Base-by-base conservation (phyloP, 2,329 filamentous ascomycete genomes). In the Hyphodiscus sp. region DNA sequence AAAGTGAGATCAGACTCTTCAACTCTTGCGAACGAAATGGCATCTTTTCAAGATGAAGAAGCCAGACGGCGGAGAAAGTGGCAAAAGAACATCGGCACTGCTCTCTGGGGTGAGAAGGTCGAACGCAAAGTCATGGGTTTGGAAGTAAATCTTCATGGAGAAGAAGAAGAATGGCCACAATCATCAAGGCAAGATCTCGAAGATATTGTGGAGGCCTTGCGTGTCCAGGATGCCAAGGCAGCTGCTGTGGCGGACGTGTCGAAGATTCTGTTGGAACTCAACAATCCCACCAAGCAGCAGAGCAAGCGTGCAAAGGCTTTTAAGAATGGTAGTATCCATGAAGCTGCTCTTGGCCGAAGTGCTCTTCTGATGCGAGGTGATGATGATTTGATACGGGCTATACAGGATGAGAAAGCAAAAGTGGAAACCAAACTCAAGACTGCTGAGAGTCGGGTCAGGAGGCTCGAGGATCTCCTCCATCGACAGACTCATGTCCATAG, bases 241-340 rank as follows among this genome's bases (percentile, higher is more conserved):
- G 75, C 76, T 1, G 75, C 91, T 55, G 74, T 89, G 1, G 78
- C 84, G 11, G 89, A 95, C 49, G 77, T 97, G 33, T 74, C 77
- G 2, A 88, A 90, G 65, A 80, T 91, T 18, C 79, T 95, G 55
- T 83, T 85, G 56, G 91, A 95, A 51, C 76, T 97, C 15, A 85
- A 85, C 67, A 82, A 80, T 52, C 91, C 92, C 2, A 94, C 89
- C 0, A 90, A 87, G 63, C 89, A 94, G 68, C 91, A 95, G 67
- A 82, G 85, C 56, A 91, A 90, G 69, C 83, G 90, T 53, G 82
- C 94, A 7, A 95, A 92, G 68, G 91, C 90, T 5, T 97, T 99
- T 75, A 96, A 96, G 68, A 94, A 95, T 66, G 94, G 94, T 16
- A 97, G 94, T 66, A 81, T 97, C 41, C 91, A 96, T 64, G 94